Evolutionary conservation across 345 rosid genomes (phyloP), one percentile per base, ranked within the genome.

Genomic region (Erucastrum elatum): DNA sequence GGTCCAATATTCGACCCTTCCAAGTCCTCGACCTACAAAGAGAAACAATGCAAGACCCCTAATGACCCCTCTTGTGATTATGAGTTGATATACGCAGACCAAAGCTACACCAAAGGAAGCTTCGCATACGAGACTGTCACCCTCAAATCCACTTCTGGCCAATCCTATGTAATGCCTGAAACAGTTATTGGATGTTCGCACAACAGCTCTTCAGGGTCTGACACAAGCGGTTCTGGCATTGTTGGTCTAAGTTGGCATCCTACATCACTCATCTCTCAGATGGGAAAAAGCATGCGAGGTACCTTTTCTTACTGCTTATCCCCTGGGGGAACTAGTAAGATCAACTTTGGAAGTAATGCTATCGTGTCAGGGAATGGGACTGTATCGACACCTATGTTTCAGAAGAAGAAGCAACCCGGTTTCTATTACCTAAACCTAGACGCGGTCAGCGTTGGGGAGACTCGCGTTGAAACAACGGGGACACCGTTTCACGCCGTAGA

Each of bases 341-440:
- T 75, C 33, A 59, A 44, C 2, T 75, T 75, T 27, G 73, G 74
- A 29, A 1, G 34, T 0, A 67, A 75, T 6, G 68, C 61, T 16
- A 16, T 67, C 8, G 79, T 67, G 13, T 21, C 29, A n/a, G 70
- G 80, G 49, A 62, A 68, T 1, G 75, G 56, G 1, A 39, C 58
- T 3, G 64, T 70, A 3, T 3, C 70, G 33, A 62, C 80, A 0
- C 10, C 33, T 44, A 60, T 76, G 21, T 76, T 61, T 49, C 33
- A 0, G 4, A 76, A 46, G 31, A 6, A 1, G 6, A 37, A 44
- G 21, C 12, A 60, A 39, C 46, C 5, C 0, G 34, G 53, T n/a
- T 31, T 46, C n/a, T 77, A 62, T 25, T 62, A 68, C 70, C 64
- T 69, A 31, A 77, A 69, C 64, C 80, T 77, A 46, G 70, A 69